These are phyloP conservation scores for Fusarium circinatum DNA, from an alignment of 2,329 filamentous ascomycete species.

Conservation along the genomic window DNA sequence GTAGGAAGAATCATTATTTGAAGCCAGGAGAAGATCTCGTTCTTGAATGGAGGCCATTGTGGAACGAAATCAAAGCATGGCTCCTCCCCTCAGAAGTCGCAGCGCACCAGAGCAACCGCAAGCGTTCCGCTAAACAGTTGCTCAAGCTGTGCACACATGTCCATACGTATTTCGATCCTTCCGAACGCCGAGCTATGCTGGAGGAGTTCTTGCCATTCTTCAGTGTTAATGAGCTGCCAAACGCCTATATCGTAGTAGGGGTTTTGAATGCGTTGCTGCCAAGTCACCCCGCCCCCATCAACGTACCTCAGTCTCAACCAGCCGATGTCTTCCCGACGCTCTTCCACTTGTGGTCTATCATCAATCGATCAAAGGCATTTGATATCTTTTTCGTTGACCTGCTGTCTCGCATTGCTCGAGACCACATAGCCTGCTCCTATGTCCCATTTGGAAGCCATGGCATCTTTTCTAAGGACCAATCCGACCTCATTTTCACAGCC, in stretches of 20 bases:
- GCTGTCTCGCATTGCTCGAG: slow-evolving; percentile 85
- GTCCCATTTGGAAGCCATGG: slow-evolving; percentile 87
- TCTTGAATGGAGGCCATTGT: slow-evolving; percentile 93
- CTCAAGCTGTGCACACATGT: slow-evolving; percentile 91
- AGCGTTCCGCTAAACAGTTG: slow-evolving; percentile 70
- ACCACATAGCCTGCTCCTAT: slow-evolving; percentile 79
- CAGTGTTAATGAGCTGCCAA: slow-evolving; percentile 90
- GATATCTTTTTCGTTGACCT: slow-evolving; percentile 91
- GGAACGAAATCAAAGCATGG: slow-evolving; percentile 90
- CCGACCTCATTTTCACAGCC: slow-evolving; percentile 91
- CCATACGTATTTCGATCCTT: slow-evolving; percentile 91
- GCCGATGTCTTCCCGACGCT: slow-evolving; percentile 91
- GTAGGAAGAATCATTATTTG: slow-evolving; percentile 92
- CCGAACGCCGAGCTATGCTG: slow-evolving; percentile 82
- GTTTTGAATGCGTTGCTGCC: slow-evolving; percentile 88
- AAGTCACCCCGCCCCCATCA: slow-evolving; percentile 79
- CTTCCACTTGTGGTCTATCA: slow-evolving; percentile 95
- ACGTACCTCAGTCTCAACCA: slow-evolving; percentile 80
- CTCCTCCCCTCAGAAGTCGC: slow-evolving; percentile 88
- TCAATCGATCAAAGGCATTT: slow-evolving; percentile 87
- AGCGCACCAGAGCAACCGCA: slow-evolving; percentile 65
- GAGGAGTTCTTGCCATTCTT: slow-evolving; percentile 87
- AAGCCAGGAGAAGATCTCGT: slow-evolving; percentile 89
- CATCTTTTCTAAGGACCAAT: slow-evolving; percentile 92
- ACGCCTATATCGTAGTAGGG: slow-evolving; percentile 92